Evolutionary conservation across 257 asterid genomes (phyloP).

Genomic region (Scutellaria galericulata): DNA sequence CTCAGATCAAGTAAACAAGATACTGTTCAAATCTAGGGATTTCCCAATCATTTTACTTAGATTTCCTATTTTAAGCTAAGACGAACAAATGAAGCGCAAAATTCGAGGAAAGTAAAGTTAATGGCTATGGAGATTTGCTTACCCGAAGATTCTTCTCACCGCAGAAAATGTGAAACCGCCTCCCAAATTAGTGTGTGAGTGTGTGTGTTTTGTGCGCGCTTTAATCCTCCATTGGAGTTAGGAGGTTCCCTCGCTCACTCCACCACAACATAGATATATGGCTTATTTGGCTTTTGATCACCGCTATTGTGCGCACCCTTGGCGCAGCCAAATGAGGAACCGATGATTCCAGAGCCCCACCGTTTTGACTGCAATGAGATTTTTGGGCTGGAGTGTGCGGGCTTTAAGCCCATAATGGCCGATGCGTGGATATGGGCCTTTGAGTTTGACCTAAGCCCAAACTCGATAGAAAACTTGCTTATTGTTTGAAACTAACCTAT

Average conservation of each 20-base stretch:
- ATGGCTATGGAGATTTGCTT: constrained; percentile 45
- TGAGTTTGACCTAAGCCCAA: too few species aligned
- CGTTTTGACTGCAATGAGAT: not conserved
- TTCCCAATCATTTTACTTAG: constrained; percentile 22
- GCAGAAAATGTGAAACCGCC: constrained; percentile 48
- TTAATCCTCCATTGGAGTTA: constrained; percentile 37
- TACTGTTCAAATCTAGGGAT: constrained; percentile 38
- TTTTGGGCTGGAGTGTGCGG: constrained; percentile 12
- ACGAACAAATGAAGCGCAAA: constrained; percentile 20
- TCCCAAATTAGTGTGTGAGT: constrained; percentile 46
- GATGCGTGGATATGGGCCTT: too few species aligned
- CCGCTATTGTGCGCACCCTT: constrained; percentile 38
- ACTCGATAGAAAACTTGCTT: too few species aligned
- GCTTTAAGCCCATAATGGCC: too few species aligned
- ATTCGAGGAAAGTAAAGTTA: constrained; percentile 35
- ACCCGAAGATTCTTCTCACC: constrained; percentile 49
- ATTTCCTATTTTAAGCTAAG: constrained; percentile 31
- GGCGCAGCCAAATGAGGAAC: constrained; percentile 14
- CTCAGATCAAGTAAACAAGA: constrained; percentile 40
- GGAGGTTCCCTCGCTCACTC: constrained; percentile 36
- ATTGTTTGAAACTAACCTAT: too few species aligned
- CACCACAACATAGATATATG: constrained; percentile 18
- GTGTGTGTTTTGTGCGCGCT: constrained; percentile 43
- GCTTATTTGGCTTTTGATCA: constrained; percentile 26
- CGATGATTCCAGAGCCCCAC: constrained; percentile 25